Percentiles rank a stretch among this genome's conserved stretches.
These are phyloP conservation scores for Kazachstania psychrophila DNA, from an alignment of 805 yeast genomes.

Conservation along the genomic window DNA sequence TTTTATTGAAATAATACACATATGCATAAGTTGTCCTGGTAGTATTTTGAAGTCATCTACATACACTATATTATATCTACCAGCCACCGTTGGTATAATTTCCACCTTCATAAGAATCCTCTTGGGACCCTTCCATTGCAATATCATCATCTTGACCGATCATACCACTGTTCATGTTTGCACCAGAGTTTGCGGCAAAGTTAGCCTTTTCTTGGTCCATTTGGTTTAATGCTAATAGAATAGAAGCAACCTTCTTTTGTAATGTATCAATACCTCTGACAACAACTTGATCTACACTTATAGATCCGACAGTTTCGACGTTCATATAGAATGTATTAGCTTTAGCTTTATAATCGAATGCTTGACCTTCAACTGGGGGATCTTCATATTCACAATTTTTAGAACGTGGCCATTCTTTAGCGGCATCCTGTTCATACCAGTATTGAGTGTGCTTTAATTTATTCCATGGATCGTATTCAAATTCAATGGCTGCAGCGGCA, in stretches of 20 bases:
- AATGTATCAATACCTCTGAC: slow-evolving; percentile 73
- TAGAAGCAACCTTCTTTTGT: slow-evolving; percentile 84
- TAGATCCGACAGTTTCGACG: slow-evolving; percentile 85
- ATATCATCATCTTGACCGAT: slow-evolving; percentile 31
- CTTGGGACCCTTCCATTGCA: slow-evolving; percentile 24
- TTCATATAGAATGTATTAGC: slow-evolving; percentile 79
- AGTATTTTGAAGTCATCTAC: background rate
- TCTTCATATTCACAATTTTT: slow-evolving; percentile 93
- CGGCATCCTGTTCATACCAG: slow-evolving; percentile 90
- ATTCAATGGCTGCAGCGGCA: slow-evolving; percentile 90
- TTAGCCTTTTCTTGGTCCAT: slow-evolving; percentile 34
- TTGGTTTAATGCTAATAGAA: slow-evolving; percentile 59
- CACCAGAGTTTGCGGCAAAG: slow-evolving; percentile 35
- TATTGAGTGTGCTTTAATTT: slow-evolving; percentile 90
- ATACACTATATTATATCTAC: slow-evolving; percentile 10
- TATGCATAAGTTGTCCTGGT: background rate
- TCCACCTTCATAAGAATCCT: slow-evolving; percentile 29
- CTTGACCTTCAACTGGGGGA: slow-evolving; percentile 79
- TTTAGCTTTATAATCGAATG: slow-evolving; percentile 73
- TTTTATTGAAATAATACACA: slow-evolving; percentile 1
- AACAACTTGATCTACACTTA: slow-evolving; percentile 84
- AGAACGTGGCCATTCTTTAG: slow-evolving; percentile 87
- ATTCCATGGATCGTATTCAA: slow-evolving; percentile 99
- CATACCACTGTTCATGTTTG: slow-evolving; percentile 21
- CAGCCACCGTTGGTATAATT: slow-evolving; percentile 25